Evolutionary conservation across 2,329 filamentous ascomycete genomes (phyloP), one percentile per base, ranked within the genome.

Genomic region (Biscogniauxia marginata): DNA sequence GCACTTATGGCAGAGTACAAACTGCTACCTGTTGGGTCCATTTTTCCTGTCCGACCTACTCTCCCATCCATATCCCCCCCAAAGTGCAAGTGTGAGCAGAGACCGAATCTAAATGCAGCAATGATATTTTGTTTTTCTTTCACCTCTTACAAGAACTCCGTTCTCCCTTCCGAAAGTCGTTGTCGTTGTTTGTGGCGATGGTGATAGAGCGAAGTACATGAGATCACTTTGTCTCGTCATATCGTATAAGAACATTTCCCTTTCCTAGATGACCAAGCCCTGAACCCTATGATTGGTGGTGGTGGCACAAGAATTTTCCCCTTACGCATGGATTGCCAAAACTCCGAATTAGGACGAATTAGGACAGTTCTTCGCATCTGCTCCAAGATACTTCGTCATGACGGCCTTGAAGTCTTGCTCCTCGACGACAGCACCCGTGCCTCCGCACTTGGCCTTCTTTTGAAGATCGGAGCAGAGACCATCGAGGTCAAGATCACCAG

Each of bases 391-490:
- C 70, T 86, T 86, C 59, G 79, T 82, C 75, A 93, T 81, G 52
- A 92, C 89, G 44, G 81, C 84, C 69, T 96, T 89, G 65, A 98
- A 96, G 67, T 98, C 93, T 53, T 85, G 85, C 75, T 96, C 87
- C 60, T 92, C 88, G 21, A 99, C 90, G 18, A 96, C 91, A 11
- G 96, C 91, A 16, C 95, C 93, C 18, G 83, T 88, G 64, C 96
- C 90, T 0, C 92, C 96, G 73, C 95, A 99, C 70, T 93, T 95
- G 56, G 95, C 95, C 77, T 99, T 99, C 72, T 93, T 90, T 62
- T 93, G 90, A 13, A 99, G 84, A 71, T 99, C 93, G 4, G 89
- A 89, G 76, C 95, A 99, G 21, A 99, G 83, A 30, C 88, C 87
- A 70, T 99, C 95, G 49, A 99, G 88, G 64, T 99, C 95, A 63